phyloP scores from a whole-genome alignment of 768 basidiomycete species.

The Macrolepiota fuliginosa region DNA sequence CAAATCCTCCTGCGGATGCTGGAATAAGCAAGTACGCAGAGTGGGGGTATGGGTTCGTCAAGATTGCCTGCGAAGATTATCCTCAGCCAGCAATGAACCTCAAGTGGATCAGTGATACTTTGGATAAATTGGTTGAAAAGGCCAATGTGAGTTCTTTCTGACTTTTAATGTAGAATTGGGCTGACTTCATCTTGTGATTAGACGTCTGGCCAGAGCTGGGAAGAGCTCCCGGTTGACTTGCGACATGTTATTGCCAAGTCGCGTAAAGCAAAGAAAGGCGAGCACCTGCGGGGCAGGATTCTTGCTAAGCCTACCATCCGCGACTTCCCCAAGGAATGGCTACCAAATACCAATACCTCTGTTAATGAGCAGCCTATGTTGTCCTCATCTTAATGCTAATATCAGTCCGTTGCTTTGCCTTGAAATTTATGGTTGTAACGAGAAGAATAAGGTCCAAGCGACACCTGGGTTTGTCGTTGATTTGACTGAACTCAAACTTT shows the following conservation, averaged over 20 bases:
- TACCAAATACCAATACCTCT: constrained; percentile 37
- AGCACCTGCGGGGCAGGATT: constrained; percentile 55
- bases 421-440: background rate
- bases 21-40: constrained; percentile 50
- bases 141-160: constrained; percentile 69
- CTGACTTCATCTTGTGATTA: constrained; percentile 22
- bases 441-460: background rate
- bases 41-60: constrained; percentile 78
- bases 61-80: constrained; percentile 90
- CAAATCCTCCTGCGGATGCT: constrained; percentile 65
- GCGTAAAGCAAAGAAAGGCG: constrained; percentile 71
- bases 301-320: constrained; percentile 59
- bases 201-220: constrained; percentile 44
- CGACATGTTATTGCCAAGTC: constrained; percentile 75
- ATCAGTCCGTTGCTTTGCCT: background rate
- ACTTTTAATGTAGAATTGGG: constrained; percentile 8
- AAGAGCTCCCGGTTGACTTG: constrained; percentile 74
- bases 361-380: constrained; percentile 10
- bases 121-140: constrained; percentile 75
- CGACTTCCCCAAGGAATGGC: constrained; percentile 88
- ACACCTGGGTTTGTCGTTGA: background rate
- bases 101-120: constrained; percentile 88
- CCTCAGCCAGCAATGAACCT: constrained; percentile 82
- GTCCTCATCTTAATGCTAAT: constrained; percentile 8
- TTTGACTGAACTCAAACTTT: background rate